Conservation (phyloP, 2,329 filamentous ascomycete genomes). For the Mycogone perniciosa region DNA sequence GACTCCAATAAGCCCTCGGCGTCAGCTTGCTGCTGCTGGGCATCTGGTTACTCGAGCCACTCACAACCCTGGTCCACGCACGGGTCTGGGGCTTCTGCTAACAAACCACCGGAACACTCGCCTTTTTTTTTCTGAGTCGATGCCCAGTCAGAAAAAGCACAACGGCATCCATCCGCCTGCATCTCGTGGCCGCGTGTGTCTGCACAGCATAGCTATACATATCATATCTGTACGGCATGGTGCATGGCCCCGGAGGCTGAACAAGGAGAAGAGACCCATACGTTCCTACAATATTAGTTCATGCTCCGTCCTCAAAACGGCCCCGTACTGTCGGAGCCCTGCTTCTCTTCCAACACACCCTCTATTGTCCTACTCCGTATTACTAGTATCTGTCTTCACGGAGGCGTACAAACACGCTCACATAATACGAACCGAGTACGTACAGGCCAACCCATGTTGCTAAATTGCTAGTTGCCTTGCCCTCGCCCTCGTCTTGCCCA, state of each 20-base stretch:
- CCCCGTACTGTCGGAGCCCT: not conserved
- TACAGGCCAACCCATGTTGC: not conserved
- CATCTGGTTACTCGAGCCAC: conserved; percentile 2
- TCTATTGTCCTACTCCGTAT: not conserved
- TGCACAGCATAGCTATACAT: conserved; percentile 1
- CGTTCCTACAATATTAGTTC: not conserved
- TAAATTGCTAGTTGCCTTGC: not conserved
- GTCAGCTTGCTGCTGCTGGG: not conserved
- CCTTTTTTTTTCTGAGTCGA: conserved; percentile 1
- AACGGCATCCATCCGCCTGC: conserved; percentile 1
- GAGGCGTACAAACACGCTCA: not conserved
- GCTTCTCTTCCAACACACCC: not conserved
- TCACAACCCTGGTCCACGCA: conserved; percentile 7
- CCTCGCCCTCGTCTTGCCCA: not conserved
- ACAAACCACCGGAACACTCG: conserved; percentile 7
- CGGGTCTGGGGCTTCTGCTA: conserved; percentile 5
- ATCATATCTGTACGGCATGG: not conserved
- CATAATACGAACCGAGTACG: not conserved
- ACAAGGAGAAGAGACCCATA: not conserved
- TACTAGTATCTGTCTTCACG: not conserved
- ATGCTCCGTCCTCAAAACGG: not conserved
- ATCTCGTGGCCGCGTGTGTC: conserved; percentile 2
- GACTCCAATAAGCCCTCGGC: conserved; percentile 6
- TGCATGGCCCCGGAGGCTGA: not conserved
- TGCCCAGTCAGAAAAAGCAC: not conserved